These are phyloP conservation scores for Phalaenopsis equestris DNA, from an alignment of 106 monocot species.

Conservation along the genomic window DNA sequence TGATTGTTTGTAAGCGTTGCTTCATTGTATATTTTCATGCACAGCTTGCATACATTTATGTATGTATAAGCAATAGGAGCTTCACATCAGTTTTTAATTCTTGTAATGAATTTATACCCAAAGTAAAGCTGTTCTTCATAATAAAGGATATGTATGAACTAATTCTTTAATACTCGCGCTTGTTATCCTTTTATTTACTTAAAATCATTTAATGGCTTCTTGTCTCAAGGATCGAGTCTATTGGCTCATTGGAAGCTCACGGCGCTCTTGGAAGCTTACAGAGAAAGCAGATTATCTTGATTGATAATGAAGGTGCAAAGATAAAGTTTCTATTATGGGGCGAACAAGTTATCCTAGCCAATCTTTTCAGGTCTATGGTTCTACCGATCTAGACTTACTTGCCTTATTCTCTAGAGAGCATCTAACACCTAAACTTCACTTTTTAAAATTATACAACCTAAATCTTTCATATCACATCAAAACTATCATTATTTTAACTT, in stretches of 20 bases:
- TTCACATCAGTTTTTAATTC: not conserved
- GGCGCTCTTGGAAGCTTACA: conserved; percentile 34
- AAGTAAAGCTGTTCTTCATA: not conserved
- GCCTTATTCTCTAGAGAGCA: too few species aligned
- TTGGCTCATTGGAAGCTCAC: conserved; percentile 59
- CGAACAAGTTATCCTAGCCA: conserved; percentile 79
- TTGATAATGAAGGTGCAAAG: conserved; percentile 64
- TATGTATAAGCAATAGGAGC: not conserved
- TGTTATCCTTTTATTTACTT: not conserved
- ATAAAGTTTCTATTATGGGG: conserved; percentile 93
- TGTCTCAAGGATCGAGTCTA: conserved; percentile 57
- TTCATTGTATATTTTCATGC: not conserved
- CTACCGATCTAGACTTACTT: conserved; percentile 4
- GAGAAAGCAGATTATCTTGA: conserved; percentile 56
- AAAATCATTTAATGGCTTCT: not conserved
- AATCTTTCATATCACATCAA: too few species aligned
- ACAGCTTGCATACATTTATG: not conserved
- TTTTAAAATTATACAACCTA: too few species aligned
- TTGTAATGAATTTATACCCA: not conserved
- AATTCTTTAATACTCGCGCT: not conserved
- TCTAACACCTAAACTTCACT: too few species aligned
- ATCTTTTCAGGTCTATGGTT: conserved; percentile 64
- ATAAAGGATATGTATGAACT: not conserved
- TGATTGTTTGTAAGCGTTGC: too few species aligned
- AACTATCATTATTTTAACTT: too few species aligned